Conservation (phyloP, 2,329 filamentous ascomycete species). For the Teratosphaeriaceae sp. region DNA sequence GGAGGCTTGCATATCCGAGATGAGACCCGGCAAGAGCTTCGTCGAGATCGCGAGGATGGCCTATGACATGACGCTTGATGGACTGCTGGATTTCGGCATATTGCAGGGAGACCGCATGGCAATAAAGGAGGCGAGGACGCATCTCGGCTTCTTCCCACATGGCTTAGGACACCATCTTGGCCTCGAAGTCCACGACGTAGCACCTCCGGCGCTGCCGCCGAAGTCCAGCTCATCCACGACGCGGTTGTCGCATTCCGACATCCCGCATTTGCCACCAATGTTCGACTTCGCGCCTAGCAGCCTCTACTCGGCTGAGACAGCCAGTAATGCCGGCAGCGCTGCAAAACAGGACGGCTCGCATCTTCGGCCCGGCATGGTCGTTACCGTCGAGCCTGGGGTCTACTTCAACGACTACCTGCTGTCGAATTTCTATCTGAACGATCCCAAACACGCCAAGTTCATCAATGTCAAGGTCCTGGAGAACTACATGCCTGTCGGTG, state of each 20-base stretch:
- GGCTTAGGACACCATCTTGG: constrained; percentile 46
- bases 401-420: constrained; percentile 72
- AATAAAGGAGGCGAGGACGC: constrained; percentile 37
- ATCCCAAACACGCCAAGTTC: constrained; percentile 51
- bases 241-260: neutral
- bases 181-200: constrained; percentile 43
- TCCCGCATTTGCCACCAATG: neutral
- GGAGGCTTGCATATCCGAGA: constrained; percentile 61
- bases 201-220: neutral
- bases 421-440: constrained; percentile 56
- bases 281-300: neutral
- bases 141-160: constrained; percentile 43
- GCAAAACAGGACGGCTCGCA: constrained; percentile 6
- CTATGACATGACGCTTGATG: constrained; percentile 70
- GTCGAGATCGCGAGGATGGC: constrained; percentile 54
- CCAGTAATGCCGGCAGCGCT: too few relatives aligned
- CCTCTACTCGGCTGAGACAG: too few relatives aligned
- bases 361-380: constrained; percentile 61
- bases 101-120: constrained; percentile 53
- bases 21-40: constrained; percentile 72
- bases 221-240: too few relatives aligned
- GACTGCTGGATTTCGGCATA: constrained; percentile 68
- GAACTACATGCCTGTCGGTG: constrained; percentile 69
- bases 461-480: constrained; percentile 61
- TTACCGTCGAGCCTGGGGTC: constrained; percentile 89